phyloP scores from a whole-genome alignment of 2,329 filamentous ascomycete genomes.

The Xylariales sp. region DNA sequence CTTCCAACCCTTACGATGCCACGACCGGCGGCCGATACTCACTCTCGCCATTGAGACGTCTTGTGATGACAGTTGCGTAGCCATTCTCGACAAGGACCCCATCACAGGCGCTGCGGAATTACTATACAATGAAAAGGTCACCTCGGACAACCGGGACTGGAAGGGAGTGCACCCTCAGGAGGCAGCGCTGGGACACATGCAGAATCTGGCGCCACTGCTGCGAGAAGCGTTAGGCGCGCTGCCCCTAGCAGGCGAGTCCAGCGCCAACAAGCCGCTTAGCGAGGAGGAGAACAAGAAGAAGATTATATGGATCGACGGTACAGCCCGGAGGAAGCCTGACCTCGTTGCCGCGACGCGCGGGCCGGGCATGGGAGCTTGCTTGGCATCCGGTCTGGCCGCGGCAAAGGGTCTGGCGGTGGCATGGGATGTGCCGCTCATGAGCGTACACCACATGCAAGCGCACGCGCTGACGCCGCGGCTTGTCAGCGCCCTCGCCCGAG shows the following conservation, averaged over 20 bases:
- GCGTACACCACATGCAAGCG: constrained; percentile 95
- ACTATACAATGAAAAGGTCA: constrained; percentile 77
- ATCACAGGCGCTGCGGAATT: constrained; percentile 44
- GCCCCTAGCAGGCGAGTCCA: constrained; percentile 18
- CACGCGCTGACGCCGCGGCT: constrained; percentile 87
- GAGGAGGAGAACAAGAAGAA: constrained; percentile 8
- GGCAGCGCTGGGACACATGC: constrained; percentile 72
- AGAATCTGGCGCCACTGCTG: constrained; percentile 65
- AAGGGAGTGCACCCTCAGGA: constrained; percentile 76
- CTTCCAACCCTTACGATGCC: too few species aligned
- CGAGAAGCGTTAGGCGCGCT: constrained; percentile 56
- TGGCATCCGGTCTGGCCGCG: constrained; percentile 73
- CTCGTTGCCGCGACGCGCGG: constrained; percentile 88
- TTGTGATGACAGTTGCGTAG: constrained; percentile 91
- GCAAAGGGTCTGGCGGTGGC: constrained; percentile 85
- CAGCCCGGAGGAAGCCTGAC: constrained; percentile 56
- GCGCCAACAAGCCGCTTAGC: neutral
- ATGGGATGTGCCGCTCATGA: constrained; percentile 78
- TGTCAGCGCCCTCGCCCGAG: constrained; percentile 52
- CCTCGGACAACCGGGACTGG: constrained; percentile 71
- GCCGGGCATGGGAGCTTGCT: constrained; percentile 78
- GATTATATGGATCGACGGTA: constrained; percentile 19
- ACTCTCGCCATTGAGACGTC: constrained; percentile 78
- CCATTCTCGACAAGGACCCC: constrained; percentile 62
- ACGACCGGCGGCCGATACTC: constrained; percentile 34